These are phyloP conservation scores for Cyberlindnera xylosilytica DNA, from an alignment of 805 yeast species.

Conservation along the genomic window DNA sequence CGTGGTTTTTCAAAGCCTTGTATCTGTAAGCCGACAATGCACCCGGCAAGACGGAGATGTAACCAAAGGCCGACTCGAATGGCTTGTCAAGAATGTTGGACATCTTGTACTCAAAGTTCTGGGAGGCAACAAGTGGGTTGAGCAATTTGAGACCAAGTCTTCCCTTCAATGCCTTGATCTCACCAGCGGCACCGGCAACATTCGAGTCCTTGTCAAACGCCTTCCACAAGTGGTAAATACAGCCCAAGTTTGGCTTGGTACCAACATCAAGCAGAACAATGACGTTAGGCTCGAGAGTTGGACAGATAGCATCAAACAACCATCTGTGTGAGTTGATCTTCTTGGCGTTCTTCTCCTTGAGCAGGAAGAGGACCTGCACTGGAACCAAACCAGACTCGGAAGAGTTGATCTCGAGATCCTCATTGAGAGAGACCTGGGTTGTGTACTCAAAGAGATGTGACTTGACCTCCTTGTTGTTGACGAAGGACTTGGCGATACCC, in stretches of 20 bases:
- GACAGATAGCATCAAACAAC: slow-evolving; percentile 94
- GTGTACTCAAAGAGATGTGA: slow-evolving; percentile 96
- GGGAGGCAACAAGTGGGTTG: slow-evolving; percentile 93
- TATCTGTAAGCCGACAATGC: slow-evolving; percentile 93
- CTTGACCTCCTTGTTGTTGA: slow-evolving; percentile 85
- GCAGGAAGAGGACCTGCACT: slow-evolving; percentile 87
- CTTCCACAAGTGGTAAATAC: slow-evolving; percentile 94
- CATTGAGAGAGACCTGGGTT: slow-evolving; percentile 89
- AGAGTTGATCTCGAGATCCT: slow-evolving; percentile 85
- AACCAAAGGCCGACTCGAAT: slow-evolving; percentile 87
- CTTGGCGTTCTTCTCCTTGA: slow-evolving; percentile 88
- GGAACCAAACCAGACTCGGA: slow-evolving; percentile 90
- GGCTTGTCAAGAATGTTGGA: slow-evolving; percentile 96
- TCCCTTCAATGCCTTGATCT: slow-evolving; percentile 93
- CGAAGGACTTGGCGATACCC: slow-evolving; percentile 92
- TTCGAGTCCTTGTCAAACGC: slow-evolving; percentile 95
- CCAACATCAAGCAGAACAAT: slow-evolving; percentile 94
- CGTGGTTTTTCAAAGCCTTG: slow-evolving; percentile 78
- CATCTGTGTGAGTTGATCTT: slow-evolving; percentile 97
- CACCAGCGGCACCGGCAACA: slow-evolving; percentile 99
- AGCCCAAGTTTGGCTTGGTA: slow-evolving; percentile 85
- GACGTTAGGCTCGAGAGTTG: slow-evolving; percentile 87
- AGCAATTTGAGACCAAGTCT: slow-evolving; percentile 75
- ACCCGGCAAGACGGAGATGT: slow-evolving; percentile 91
- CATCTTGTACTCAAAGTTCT: slow-evolving; percentile 94